These are phyloP conservation scores for Fusarium verticillioides DNA, from an alignment of 2,329 filamentous ascomycete species.

Conservation along the genomic window DNA sequence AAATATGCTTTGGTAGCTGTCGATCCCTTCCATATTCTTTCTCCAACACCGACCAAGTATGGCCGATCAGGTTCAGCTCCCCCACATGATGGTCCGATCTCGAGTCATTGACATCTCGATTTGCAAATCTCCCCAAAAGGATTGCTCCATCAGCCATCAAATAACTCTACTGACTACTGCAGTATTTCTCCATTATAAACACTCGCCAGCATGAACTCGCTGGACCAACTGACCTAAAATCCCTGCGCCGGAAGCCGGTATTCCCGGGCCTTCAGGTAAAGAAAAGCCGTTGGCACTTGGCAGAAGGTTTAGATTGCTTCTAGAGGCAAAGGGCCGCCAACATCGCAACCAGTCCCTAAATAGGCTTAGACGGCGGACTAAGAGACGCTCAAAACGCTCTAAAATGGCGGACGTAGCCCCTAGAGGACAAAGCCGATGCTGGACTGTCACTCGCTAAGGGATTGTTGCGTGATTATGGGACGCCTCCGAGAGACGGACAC, in stretches of 20 bases:
- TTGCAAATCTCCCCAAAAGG: not conserved
- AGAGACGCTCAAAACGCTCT: not conserved
- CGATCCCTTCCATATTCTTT: slow-evolving; percentile 7
- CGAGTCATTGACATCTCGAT: slow-evolving; percentile 9
- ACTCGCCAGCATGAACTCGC: not conserved
- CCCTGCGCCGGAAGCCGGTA: not conserved
- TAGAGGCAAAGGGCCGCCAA: not conserved
- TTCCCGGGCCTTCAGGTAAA: not conserved
- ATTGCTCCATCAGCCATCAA: not conserved
- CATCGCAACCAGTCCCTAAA: not conserved
- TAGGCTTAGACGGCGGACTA: not conserved
- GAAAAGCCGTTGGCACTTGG: slow-evolving; percentile 1
- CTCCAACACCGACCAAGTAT: not conserved
- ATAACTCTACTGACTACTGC: not conserved
- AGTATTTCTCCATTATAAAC: not conserved
- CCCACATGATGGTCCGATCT: not conserved
- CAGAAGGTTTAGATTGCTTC: not conserved
- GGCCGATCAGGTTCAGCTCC: slow-evolving; percentile 16
- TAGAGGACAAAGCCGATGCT: not conserved
- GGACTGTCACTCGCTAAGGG: not conserved
- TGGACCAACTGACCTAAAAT: not conserved
- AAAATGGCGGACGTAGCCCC: not conserved
- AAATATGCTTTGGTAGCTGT: slow-evolving; percentile 10
- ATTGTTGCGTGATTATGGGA: slow-evolving; percentile 1
- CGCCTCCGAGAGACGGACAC: not conserved